phyloP scores from a whole-genome alignment of 2,329 filamentous ascomycete genomes.

The Trichoderma guizhouense region DNA sequence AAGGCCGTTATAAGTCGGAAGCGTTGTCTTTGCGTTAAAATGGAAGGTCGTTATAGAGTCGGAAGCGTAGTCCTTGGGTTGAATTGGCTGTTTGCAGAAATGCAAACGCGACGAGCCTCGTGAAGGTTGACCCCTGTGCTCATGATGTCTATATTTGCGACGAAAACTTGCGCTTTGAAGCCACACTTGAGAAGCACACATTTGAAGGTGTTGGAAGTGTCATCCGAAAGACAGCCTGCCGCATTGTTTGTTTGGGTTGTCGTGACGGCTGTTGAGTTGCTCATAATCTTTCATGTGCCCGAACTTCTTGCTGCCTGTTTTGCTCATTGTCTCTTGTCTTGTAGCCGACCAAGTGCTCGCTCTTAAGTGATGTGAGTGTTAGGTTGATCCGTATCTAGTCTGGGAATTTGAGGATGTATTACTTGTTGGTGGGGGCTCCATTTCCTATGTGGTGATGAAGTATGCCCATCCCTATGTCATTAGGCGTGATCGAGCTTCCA shows the following conservation, averaged over 20 bases:
- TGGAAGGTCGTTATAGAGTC: neutral
- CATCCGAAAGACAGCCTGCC: neutral
- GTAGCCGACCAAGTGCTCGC: no score
- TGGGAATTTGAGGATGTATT: no score
- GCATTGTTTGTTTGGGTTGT: neutral
- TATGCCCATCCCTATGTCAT: no score
- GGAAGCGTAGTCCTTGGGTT: neutral
- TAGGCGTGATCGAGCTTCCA: neutral
- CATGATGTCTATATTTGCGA: neutral
- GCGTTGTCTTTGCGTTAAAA: no score
- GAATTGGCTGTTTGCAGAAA: neutral
- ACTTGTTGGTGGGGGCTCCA: no score
- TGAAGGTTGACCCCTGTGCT: neutral
- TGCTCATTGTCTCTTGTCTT: neutral
- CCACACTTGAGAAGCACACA: no score
- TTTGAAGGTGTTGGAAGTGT: neutral
- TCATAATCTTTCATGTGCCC: neutral
- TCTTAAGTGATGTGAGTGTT: no score
- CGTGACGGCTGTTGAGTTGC: neutral
- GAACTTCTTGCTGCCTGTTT: neutral
- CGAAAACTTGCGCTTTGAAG: no score
- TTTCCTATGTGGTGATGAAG: no score
- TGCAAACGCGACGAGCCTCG: fast-evolving
- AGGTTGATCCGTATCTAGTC: no score
- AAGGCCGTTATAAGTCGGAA: neutral